A percentile compares a stretch with the other conserved stretches of the same genome.
These are phyloP conservation scores for Vigna mungo DNA, from an alignment of 306 rosid genomes.

Conservation along the genomic window DNA sequence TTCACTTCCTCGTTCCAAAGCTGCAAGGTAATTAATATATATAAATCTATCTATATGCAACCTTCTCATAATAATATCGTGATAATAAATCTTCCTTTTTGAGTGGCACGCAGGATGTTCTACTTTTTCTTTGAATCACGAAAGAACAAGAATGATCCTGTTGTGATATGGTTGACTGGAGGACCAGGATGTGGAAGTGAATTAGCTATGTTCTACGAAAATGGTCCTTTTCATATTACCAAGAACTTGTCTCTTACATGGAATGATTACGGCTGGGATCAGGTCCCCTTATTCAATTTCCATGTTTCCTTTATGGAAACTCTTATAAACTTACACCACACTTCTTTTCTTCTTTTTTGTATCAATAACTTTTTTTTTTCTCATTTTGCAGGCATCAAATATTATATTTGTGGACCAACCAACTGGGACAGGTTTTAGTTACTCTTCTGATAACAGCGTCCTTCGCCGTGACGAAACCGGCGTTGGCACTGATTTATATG, in stretches of 20 bases:
- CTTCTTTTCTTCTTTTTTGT: not conserved
- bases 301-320: not conserved
- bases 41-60: no score
- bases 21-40: constrained; percentile 65
- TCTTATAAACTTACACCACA: not conserved
- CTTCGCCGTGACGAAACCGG: constrained; percentile 76
- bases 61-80: no score
- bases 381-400: constrained; percentile 73
- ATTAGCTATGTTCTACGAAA: constrained; percentile 54
- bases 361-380: not conserved
- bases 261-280: constrained; percentile 95
- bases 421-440: constrained; percentile 93
- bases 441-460: constrained; percentile 56
- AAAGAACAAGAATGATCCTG: constrained; percentile 57
- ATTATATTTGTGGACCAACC: constrained; percentile 92
- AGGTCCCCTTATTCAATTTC: constrained; percentile 47
- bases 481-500: constrained; percentile 80
- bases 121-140: constrained; percentile 92
- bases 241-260: constrained; percentile 66
- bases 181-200: constrained; percentile 96
- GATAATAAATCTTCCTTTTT: not conserved
- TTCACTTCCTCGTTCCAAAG: constrained; percentile 65
- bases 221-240: constrained; percentile 65
- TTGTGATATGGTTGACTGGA: constrained; percentile 95
- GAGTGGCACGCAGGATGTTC: constrained; percentile 65